A percentile compares a stretch with the other conserved stretches of the same genome.
Conservation (phyloP, 164 flowering plant species). For the Cinnamomum chago region DNA sequence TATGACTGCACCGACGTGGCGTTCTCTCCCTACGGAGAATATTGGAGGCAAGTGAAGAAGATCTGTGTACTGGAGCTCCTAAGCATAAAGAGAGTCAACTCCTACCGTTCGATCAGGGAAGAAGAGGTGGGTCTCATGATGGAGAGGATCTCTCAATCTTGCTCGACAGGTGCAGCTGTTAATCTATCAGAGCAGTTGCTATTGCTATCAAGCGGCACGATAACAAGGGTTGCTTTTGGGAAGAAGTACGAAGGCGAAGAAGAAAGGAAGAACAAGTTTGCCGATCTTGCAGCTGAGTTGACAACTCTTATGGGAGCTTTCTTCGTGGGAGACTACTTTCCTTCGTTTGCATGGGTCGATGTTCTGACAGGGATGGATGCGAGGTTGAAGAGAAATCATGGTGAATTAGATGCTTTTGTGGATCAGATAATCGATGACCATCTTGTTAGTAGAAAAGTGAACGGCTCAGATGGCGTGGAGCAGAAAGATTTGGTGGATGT, state of each 20-base stretch:
- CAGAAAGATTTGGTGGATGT: slow-evolving; percentile 1
- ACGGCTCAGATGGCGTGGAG: neutral
- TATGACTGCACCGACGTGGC: neutral
- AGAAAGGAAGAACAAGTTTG: neutral
- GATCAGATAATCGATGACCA: slow-evolving; percentile 1
- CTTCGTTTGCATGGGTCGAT: slow-evolving; percentile 3
- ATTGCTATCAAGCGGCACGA: neutral
- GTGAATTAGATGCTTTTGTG: neutral
- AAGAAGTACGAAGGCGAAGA: neutral
- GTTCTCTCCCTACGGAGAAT: slow-evolving; percentile 1
- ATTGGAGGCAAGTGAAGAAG: slow-evolving; percentile 2
- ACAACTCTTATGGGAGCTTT: neutral
- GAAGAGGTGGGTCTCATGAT: neutral
- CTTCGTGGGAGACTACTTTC: neutral
- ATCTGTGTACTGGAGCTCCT: slow-evolving; percentile 2
- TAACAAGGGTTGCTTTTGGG: slow-evolving; percentile 4
- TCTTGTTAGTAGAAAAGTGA: neutral
- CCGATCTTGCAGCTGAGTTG: neutral
- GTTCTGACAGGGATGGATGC: neutral
- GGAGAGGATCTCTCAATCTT: neutral
- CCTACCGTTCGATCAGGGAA: neutral
- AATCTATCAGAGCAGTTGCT: neutral
- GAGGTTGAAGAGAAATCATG: neutral
- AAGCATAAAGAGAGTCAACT: neutral
- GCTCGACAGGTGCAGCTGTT: neutral